Conservation (phyloP, 345 rosid species). For the Dipteronia sinensis region DNA sequence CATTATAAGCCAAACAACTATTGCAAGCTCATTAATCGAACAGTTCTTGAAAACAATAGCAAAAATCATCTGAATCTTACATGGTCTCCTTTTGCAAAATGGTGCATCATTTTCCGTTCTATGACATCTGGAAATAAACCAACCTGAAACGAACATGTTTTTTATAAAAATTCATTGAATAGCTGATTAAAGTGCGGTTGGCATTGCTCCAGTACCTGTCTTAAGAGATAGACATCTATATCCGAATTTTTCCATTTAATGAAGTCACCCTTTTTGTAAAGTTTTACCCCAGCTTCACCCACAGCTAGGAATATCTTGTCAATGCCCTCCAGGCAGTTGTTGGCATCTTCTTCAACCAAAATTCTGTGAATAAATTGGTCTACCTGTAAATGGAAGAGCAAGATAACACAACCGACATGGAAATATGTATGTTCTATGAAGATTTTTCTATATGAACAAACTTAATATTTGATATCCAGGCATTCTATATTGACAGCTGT, state of each 20-base stretch:
- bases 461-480: background rate
- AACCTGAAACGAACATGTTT: slow-evolving; percentile 48
- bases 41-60: slow-evolving; percentile 11
- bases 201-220: slow-evolving; percentile 52
- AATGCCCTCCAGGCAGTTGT: slow-evolving; percentile 35
- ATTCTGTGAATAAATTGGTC: slow-evolving; percentile 78
- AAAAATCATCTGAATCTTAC: slow-evolving; percentile 42
- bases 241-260: slow-evolving; percentile 51
- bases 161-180: slow-evolving; percentile 7
- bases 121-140: slow-evolving; percentile 84
- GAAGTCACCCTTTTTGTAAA: slow-evolving; percentile 69
- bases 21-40: slow-evolving; percentile 20
- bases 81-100: slow-evolving; percentile 70
- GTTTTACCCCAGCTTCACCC: slow-evolving; percentile 57
- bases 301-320: slow-evolving; percentile 52
- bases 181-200: slow-evolving; percentile 3
- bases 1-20: slow-evolving; percentile 21
- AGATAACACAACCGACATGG: slow-evolving; percentile 2
- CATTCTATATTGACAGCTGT: slow-evolving; percentile 8
- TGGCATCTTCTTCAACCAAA: slow-evolving; percentile 77
- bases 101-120: slow-evolving; percentile 72
- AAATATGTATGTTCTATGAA: slow-evolving; percentile 5
- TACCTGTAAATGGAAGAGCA: slow-evolving; percentile 48
- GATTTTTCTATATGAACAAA: background rate
- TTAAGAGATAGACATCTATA: slow-evolving; percentile 60